Percentiles rank a stretch among this genome's conserved stretches.
Evolutionary conservation across 768 basidiomycete species (phyloP).

Genomic region (Sistotremastrum niveocremeum): DNA sequence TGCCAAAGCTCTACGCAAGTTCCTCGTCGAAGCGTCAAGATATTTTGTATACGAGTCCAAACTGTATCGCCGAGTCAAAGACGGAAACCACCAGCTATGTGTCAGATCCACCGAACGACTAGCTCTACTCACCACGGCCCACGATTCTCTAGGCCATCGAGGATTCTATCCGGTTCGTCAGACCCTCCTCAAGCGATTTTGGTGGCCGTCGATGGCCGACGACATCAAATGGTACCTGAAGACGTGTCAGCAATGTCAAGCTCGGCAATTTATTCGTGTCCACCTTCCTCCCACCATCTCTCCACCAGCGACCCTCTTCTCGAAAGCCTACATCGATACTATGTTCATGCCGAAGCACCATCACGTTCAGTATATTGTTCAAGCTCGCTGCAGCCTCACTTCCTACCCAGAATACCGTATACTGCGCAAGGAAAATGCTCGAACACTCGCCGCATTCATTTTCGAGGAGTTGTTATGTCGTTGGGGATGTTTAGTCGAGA

Average conservation of each 20-base stretch:
- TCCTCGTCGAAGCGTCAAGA: neutral
- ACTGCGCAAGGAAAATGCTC: conserved; percentile 11
- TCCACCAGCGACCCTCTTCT: conserved; percentile 13
- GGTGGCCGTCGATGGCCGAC: conserved; percentile 17
- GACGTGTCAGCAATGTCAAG: conserved; percentile 22
- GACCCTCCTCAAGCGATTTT: conserved; percentile 11
- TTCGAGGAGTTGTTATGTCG: conserved; percentile 24
- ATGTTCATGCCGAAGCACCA: conserved; percentile 6
- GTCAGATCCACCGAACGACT: conserved; percentile 2
- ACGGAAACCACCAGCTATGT: conserved; percentile 10
- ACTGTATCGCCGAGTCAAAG: conserved; percentile 7
- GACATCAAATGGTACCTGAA: conserved; percentile 20
- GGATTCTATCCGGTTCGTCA: conserved; percentile 4
- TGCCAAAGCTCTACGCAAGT: conserved; percentile 1
- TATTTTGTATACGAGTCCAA: conserved; percentile 4
- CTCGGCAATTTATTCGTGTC: conserved; percentile 9
- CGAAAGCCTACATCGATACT: conserved; percentile 3
- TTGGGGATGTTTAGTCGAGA: conserved; percentile 25
- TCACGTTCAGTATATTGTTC: conserved; percentile 19
- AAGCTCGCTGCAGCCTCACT: conserved; percentile 13
- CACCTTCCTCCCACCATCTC: conserved; percentile 12
- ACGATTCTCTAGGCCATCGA: conserved; percentile 11
- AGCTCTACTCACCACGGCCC: conserved; percentile 4
- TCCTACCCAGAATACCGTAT: conserved; percentile 10
- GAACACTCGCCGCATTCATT: conserved; percentile 18